phyloP scores from a whole-genome alignment of 2,329 filamentous ascomycete species.

The Colletotrichum camelliae region DNA sequence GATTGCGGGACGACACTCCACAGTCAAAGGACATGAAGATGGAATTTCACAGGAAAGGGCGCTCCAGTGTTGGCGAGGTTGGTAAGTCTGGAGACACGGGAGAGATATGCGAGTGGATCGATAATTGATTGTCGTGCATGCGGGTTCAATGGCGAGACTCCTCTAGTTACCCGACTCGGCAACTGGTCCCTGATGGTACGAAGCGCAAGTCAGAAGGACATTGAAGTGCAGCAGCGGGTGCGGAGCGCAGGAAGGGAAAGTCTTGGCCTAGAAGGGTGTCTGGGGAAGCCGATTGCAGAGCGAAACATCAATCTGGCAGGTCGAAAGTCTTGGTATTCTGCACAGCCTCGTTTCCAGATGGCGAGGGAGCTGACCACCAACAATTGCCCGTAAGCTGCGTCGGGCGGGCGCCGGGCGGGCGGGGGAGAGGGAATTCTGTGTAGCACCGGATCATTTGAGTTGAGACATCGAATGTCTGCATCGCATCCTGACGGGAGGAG shows the following conservation, averaged over 20 bases:
- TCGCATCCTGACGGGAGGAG: background rate
- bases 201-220: slow-evolving; percentile 1
- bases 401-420: background rate
- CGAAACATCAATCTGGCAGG: slow-evolving; percentile 22
- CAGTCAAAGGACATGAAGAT: background rate
- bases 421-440: background rate
- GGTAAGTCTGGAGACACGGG: background rate
- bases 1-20: background rate
- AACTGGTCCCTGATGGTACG: background rate
- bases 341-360: slow-evolving; percentile 19
- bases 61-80: background rate
- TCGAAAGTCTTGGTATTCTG: slow-evolving; percentile 19
- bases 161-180: background rate
- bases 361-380: slow-evolving; percentile 9
- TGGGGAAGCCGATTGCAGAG: slow-evolving; percentile 19
- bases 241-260: slow-evolving; percentile 12
- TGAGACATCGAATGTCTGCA: slow-evolving; percentile 6
- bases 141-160: background rate
- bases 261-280: slow-evolving; percentile 17
- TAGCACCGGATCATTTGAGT: background rate
- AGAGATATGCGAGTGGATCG: background rate
- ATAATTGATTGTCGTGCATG: background rate
- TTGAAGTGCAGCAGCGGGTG: background rate
- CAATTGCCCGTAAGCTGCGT: background rate
- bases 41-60: background rate